Conservation (phyloP, 169 alveolate genomes). For the Sarcocystis neurona region DNA sequence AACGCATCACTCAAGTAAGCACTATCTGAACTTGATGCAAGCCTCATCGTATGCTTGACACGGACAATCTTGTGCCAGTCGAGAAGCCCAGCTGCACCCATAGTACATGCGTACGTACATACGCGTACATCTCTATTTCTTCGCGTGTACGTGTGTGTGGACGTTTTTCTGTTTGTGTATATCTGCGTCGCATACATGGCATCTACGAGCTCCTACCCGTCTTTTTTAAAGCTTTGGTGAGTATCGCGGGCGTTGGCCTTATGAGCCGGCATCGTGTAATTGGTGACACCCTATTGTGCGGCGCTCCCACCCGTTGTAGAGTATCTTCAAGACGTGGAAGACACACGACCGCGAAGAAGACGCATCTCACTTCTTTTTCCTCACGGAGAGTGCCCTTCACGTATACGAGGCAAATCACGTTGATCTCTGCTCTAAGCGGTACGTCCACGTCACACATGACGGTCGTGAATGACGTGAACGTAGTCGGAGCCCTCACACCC, state of each 20-base stretch:
- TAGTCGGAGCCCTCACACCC: neutral
- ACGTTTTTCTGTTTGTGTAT: too few relatives aligned
- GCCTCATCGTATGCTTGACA: neutral
- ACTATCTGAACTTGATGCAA: neutral
- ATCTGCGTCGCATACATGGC: too few relatives aligned
- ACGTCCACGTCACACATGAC: neutral
- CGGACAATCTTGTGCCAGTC: neutral
- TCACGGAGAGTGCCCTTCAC: neutral
- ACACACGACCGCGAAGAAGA: neutral
- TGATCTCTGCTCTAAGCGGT: neutral
- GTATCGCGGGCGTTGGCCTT: neutral
- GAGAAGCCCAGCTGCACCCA: neutral
- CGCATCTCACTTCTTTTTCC: neutral
- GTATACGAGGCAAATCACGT: constrained; percentile 19
- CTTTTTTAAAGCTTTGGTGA: neutral
- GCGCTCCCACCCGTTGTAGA: neutral
- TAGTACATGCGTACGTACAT: too few relatives aligned
- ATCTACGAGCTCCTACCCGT: neutral
- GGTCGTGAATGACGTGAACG: neutral
- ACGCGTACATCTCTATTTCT: too few relatives aligned
- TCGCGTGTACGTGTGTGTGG: too few relatives aligned
- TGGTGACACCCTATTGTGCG: neutral
- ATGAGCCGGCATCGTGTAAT: neutral
- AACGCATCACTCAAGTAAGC: neutral
- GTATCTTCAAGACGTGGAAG: neutral